Conservation (phyloP, 352 stramenopile species). For the Globisporangium recalcitrans region DNA sequence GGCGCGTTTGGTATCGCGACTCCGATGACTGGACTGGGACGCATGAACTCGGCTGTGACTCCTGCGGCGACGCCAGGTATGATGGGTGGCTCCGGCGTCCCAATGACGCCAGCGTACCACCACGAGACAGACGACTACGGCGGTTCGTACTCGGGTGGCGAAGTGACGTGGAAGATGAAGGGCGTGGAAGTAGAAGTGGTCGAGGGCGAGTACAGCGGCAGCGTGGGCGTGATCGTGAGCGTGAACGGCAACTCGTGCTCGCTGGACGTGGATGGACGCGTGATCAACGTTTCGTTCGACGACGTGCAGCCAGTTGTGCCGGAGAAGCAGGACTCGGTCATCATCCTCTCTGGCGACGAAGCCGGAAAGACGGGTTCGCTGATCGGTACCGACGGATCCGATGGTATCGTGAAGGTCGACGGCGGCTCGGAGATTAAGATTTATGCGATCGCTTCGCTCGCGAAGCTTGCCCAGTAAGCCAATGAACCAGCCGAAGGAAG, state of each 20-base stretch:
- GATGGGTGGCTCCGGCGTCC: conserved; percentile 52
- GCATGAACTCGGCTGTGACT: conserved; percentile 60
- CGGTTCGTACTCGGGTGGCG: conserved; percentile 32
- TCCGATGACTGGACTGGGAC: conserved; percentile 44
- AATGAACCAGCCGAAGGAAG: conserved; percentile 1
- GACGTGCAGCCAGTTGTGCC: conserved; percentile 72
- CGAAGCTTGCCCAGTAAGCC: conserved; percentile 78
- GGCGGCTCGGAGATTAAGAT: conserved; percentile 88
- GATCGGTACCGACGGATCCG: conserved; percentile 81
- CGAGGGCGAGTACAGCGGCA: conserved; percentile 56
- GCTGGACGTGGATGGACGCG: conserved; percentile 75
- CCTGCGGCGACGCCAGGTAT: conserved; percentile 72
- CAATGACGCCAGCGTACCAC: conserved; percentile 75
- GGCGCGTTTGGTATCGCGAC: conserved; percentile 71
- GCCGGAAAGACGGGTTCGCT: conserved; percentile 77
- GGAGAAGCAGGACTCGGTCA: conserved; percentile 85
- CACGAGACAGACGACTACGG: conserved; percentile 42
- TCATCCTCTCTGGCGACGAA: conserved; percentile 84
- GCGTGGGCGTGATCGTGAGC: conserved; percentile 69
- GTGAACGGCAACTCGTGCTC: conserved; percentile 67
- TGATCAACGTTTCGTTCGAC: conserved; percentile 58
- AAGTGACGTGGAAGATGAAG: conserved; percentile 88
- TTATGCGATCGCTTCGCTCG: conserved; percentile 75
- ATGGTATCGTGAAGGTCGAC: conserved; percentile 88
- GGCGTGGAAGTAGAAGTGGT: conserved; percentile 80